Conservation (phyloP, 169 alveolate species). For the Plasmodium malariae region DNA sequence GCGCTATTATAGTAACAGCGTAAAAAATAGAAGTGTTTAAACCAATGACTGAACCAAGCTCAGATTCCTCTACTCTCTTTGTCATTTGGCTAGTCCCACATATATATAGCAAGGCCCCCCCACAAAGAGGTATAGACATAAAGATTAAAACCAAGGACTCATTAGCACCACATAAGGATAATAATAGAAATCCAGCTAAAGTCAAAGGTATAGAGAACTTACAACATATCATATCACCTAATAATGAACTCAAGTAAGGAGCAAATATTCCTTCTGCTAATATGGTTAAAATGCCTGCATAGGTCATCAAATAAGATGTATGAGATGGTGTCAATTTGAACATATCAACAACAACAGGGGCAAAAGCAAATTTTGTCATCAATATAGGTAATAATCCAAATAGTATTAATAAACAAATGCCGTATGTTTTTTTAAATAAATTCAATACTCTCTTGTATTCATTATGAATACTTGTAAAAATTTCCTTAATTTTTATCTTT, state of each 20-base stretch:
- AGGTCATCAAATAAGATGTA: conserved; percentile 64
- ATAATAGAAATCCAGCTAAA: conserved; percentile 38
- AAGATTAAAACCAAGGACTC: conserved; percentile 43
- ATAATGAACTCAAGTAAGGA: conserved; percentile 44
- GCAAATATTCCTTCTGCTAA: conserved; percentile 65
- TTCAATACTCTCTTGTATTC: conserved; percentile 41
- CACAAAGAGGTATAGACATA: conserved; percentile 67
- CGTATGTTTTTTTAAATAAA: conserved; percentile 54
- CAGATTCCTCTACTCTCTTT: conserved; percentile 60
- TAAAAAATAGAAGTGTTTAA: conserved; percentile 55
- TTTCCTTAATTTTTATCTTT: conserved; percentile 23
- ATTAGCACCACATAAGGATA: conserved; percentile 66
- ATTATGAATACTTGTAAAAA: conserved; percentile 18
- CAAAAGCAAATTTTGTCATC: conserved; percentile 69
- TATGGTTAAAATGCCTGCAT: conserved; percentile 60
- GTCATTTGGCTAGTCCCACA: conserved; percentile 77
- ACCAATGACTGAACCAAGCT: conserved; percentile 62
- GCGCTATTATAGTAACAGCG: conserved; percentile 65
- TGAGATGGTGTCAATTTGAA: conserved; percentile 70
- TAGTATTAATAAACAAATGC: conserved; percentile 54
- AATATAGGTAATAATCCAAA: conserved; percentile 63
- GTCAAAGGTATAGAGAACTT: conserved; percentile 58
- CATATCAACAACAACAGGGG: conserved; percentile 71
- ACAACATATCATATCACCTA: conserved; percentile 67
- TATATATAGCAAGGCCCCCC: conserved; percentile 67